Conservation (phyloP, 257 asterid genomes). For the Knoxia roxburghii region DNA sequence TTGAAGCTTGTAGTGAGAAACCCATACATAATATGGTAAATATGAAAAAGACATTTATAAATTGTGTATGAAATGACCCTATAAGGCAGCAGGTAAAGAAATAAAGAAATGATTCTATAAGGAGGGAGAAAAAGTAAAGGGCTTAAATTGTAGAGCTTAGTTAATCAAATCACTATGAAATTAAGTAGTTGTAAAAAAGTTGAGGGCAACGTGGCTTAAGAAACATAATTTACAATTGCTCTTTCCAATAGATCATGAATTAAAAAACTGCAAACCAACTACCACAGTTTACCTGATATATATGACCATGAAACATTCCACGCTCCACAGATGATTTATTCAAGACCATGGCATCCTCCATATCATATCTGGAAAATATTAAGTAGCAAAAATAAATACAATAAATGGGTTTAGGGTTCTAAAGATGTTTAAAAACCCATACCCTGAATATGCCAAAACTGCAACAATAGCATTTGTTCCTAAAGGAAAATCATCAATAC, state of each 20-base stretch:
- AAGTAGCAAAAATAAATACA: conserved; percentile 20
- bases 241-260: background rate
- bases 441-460: conserved; percentile 98
- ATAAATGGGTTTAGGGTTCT: conserved; percentile 1
- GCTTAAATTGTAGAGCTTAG: too few relatives aligned
- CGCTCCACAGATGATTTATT: conserved; percentile 98
- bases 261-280: background rate
- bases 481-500: conserved; percentile 77
- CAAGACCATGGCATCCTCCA: conserved; percentile 98
- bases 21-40: too few relatives aligned
- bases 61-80: too few relatives aligned
- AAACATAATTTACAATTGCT: background rate
- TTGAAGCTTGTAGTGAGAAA: too few relatives aligned
- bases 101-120: too few relatives aligned
- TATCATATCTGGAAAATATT: conserved; percentile 64
- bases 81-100: too few relatives aligned
- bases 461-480: conserved; percentile 99
- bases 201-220: too few relatives aligned
- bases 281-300: conserved; percentile 62
- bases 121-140: too few relatives aligned
- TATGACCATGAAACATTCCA: conserved; percentile 89
- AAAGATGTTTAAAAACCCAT: conserved; percentile 15
- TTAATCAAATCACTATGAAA: too few relatives aligned
- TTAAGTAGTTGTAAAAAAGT: too few relatives aligned
- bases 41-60: too few relatives aligned